These are phyloP conservation scores for Aspergillus tanneri DNA, from an alignment of 2,329 filamentous ascomycete genomes.

Conservation along the genomic window DNA sequence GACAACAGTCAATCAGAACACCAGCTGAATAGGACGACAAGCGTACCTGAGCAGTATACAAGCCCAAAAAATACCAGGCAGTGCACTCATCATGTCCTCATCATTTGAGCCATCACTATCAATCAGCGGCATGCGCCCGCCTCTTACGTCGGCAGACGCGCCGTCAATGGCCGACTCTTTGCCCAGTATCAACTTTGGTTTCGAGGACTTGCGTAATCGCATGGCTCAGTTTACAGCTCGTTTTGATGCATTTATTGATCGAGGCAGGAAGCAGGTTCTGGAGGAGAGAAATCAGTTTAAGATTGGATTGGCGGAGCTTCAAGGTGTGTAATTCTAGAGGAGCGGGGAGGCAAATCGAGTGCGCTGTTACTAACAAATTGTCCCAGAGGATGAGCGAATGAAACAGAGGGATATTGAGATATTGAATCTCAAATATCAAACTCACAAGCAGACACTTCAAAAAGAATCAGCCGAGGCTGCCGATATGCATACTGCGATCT, in stretches of 20 bases:
- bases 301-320: constrained; percentile 82
- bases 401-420: constrained; percentile 86
- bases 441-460: constrained; percentile 56
- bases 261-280: constrained; percentile 81
- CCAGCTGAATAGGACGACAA: background rate
- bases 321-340: constrained; percentile 60
- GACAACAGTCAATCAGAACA: background rate
- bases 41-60: background rate
- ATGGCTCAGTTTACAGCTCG: constrained; percentile 89
- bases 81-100: constrained; percentile 31
- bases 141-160: constrained; percentile 52
- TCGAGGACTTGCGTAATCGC: constrained; percentile 89
- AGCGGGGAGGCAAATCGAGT: constrained; percentile 9
- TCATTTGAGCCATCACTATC: constrained; percentile 61
- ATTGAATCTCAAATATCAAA: constrained; percentile 55
- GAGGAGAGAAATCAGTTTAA: constrained; percentile 94
- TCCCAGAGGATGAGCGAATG: constrained; percentile 83
- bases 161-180: constrained; percentile 66
- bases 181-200: constrained; percentile 90
- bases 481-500: constrained; percentile 62
- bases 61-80: background rate
- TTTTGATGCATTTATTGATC: constrained; percentile 93
- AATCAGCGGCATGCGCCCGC: constrained; percentile 53
- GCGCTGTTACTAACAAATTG: constrained; percentile 3
- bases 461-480: constrained; percentile 62